Evolutionary conservation across 106 monocot species (phyloP).

Genomic region (Dioscorea zingiberensis): DNA sequence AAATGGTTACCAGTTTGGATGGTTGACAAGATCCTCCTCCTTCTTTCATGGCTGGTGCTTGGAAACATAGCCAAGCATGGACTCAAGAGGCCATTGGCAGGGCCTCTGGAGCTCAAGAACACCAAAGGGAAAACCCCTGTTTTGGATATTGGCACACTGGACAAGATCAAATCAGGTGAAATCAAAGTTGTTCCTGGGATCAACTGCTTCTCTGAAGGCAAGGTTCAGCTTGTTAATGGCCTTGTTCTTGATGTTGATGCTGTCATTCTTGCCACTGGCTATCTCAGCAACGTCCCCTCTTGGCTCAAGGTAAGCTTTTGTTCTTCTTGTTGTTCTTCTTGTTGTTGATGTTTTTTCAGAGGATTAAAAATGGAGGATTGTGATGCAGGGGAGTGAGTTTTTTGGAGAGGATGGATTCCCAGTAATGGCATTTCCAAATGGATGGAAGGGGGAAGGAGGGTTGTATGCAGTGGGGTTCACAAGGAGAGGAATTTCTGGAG

Average conservation of each 20-base stretch:
- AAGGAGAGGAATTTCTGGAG: constrained; percentile 48
- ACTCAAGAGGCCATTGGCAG: constrained; percentile 27
- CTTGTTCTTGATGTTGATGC: neutral
- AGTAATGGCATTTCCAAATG: constrained; percentile 39
- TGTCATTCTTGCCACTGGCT: neutral
- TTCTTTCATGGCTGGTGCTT: constrained; percentile 25
- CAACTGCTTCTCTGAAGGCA: constrained; percentile 7
- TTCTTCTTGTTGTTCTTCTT: too few relatives aligned
- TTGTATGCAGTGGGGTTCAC: constrained; percentile 68
- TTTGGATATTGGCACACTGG: constrained; percentile 42
- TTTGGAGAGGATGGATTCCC: constrained; percentile 52
- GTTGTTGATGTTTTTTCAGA: too few relatives aligned
- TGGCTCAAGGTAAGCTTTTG: neutral
- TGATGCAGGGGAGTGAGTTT: constrained; percentile 48
- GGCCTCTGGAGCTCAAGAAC: constrained; percentile 44
- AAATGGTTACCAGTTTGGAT: constrained; percentile 29
- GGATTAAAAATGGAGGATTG: too few relatives aligned
- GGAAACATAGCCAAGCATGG: constrained; percentile 38
- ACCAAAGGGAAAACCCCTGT: constrained; percentile 54
- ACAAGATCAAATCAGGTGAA: constrained; percentile 51
- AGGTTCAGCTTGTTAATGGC: neutral
- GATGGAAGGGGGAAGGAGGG: constrained; percentile 57
- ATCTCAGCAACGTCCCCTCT: neutral
- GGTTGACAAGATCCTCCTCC: constrained; percentile 30
- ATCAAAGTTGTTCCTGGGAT: constrained; percentile 38